Evolutionary conservation across 305 asterid genomes (phyloP).

Genomic region (Fraxinus platypoda): DNA sequence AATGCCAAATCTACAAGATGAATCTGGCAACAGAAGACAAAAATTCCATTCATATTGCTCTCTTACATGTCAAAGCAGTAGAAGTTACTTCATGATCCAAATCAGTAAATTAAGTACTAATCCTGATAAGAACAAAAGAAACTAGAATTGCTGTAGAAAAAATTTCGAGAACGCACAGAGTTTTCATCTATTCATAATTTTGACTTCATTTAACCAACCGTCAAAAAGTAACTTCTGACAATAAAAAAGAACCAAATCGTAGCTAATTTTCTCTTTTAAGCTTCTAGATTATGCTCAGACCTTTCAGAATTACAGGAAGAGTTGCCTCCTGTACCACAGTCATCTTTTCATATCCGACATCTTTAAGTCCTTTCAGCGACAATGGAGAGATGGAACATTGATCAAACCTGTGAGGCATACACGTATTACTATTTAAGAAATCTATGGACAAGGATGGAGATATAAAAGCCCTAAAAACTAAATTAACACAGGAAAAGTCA

Average conservation of each 20-base stretch:
- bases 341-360: constrained; percentile 89
- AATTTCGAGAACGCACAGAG: not conserved
- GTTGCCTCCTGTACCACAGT: constrained; percentile 97
- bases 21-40: not conserved
- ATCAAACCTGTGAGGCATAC: constrained; percentile 64
- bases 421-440: constrained; percentile 7
- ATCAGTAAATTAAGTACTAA: not conserved
- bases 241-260: not conserved
- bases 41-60: not conserved
- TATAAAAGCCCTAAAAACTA: constrained; percentile 5
- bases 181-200: constrained; percentile 3
- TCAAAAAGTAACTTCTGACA: constrained; percentile 15
- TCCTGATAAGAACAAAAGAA: constrained; percentile 14
- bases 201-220: not conserved
- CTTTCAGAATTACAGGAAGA: constrained; percentile 81
- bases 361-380: constrained; percentile 85
- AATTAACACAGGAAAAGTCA: not conserved
- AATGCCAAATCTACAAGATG: not conserved
- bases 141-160: not conserved
- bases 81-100: not conserved
- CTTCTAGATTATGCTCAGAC: constrained; percentile 33
- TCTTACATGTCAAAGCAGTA: not conserved
- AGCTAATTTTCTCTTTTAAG: not conserved
- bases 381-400: constrained; percentile 68
- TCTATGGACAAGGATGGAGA: not conserved